Evolutionary conservation across 2,329 filamentous ascomycete species (phyloP), one percentile per base, ranked within the genome.

Genomic region (Exophiala oligosperma): DNA sequence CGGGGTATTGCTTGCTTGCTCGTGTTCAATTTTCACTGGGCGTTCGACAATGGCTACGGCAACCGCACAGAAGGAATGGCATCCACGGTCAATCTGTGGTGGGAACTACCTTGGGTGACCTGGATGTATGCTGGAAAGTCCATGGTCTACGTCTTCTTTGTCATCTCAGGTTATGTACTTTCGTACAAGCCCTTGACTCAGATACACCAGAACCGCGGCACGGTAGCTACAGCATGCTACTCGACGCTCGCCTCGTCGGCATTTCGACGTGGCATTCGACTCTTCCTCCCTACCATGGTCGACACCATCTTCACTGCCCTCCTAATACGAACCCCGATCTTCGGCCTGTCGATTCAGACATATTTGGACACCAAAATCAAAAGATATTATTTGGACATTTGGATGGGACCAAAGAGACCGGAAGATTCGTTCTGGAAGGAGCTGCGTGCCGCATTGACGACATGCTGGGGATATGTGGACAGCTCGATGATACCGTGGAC

Each of bases 131-230:
- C 38, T 23, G 54, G 49, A 6, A 46, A 43, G 14, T 49, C 54
- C 2, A 46, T 52, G 24, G 49, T 57, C 49, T 70, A 72, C 49
- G 72, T 78, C 35, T 79, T 79, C 68, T 79, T 79, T 62, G 72
- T 78, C 37, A 73, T 79, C 23, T 78, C 75, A 8, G 76, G 76
- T 48, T 79, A 78, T 55, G 75, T 77, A 24, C 68, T 78, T 23
- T 49, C 44, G 11, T 43, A 32, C 26, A 52, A 52, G 17, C 35
- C 24, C 21, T 54, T 32, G 37, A 43, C 37, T n/a, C 50, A 52
- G 23, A 43, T 32, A 43, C 37, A 32, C 50, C 38, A 43, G 37
- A 41, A 52, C 29, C n/a, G 26, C 26, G 40, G 41, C 35, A 26
- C 35, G 5, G 48, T 26, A 2, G 46, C 26, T 8, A 17, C 46